Evolutionary conservation across 1,139 yeast genomes (phyloP), one percentile per base, ranked within the genome.

Genomic region (Zygoascus meyerae): DNA sequence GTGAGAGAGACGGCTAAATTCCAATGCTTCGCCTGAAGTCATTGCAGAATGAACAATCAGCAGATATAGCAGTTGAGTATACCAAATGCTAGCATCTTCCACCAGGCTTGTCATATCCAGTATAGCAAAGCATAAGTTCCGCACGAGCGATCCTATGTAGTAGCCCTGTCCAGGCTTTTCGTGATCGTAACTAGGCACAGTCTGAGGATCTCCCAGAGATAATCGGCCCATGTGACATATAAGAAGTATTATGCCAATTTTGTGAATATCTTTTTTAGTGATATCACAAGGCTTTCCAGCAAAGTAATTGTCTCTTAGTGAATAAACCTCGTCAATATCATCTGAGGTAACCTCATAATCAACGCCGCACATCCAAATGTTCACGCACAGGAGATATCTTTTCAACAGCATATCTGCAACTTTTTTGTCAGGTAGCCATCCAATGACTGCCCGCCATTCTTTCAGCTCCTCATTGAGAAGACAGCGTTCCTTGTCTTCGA

Each of bases 341-440:
- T 52, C 52, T 12, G 47, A 39, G 21, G 50, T 41, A 18, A 44
- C 34, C 7, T 49, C 48, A 2, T 53, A 47, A 17, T 49, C 47
- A 7, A 48, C 40, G 6, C 46, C 49, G 30, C 46, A 48, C 42
- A 51, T 49, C n/a, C 54, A 33, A n/a, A 46, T 42, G 42, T 55
- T 53, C 10, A 51, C 48, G 7, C 52, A 39, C 9, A 38, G 30
- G 12, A 52, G 29, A 43, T 50, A 56, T 15, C 51, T 42, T 17
- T 48, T 48, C 4, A 49, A 34, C 30, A 55, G 38, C 12, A 40
- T 44, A 21, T 48, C 49, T 15, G 52, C 48, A 2, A 55, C 39
- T 35, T 45, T 47, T 7, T 48, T 33, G 1, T 54, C 51, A 16
- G 60, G 60, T 30, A 55, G 45, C 29, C 47, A 52, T 14, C 48